Percentiles rank a stretch among this genome's conserved stretches.
Conservation (phyloP, 164 flowering plant species). For the Santalum album region DNA sequence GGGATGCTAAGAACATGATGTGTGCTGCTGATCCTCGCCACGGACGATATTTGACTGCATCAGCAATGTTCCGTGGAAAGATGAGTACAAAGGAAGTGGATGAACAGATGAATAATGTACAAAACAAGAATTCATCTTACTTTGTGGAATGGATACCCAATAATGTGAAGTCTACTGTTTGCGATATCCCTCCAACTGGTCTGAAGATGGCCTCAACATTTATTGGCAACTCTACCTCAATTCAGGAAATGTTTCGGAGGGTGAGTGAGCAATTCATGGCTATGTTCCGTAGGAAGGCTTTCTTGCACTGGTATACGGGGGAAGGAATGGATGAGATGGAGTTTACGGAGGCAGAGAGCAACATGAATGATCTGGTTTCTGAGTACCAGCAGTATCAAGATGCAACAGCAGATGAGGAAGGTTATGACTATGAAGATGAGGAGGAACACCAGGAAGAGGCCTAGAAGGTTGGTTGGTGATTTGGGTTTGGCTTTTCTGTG, state of each 20-base stretch:
- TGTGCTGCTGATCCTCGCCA: conserved; percentile 41
- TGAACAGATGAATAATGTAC: conserved; percentile 46
- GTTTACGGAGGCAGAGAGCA: conserved; percentile 38
- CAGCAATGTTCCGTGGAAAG: conserved; percentile 45
- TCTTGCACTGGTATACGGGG: conserved; percentile 50
- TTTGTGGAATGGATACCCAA: conserved; percentile 50
- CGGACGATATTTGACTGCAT: conserved; percentile 38
- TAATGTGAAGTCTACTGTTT: conserved; percentile 45
- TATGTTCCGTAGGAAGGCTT: conserved; percentile 49
- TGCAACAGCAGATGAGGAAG: conserved; percentile 43
- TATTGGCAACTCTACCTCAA: conserved; percentile 44
- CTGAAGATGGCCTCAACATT: conserved; percentile 41
- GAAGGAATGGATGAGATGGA: conserved; percentile 52
- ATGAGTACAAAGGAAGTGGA: conserved; percentile 48
- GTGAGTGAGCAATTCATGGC: conserved; percentile 51
- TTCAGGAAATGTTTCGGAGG: conserved; percentile 48
- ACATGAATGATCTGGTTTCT: conserved; percentile 44
- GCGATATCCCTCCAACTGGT: conserved; percentile 46
- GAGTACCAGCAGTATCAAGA: conserved; percentile 48
- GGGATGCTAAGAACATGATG: conserved; percentile 41
- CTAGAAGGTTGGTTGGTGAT: neutral
- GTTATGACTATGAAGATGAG: conserved; percentile 24
- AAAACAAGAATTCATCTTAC: conserved; percentile 51
- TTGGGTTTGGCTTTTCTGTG: neutral
- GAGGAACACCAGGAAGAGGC: conserved; percentile 12